These are phyloP conservation scores for Clarkia xantiana DNA, from an alignment of 345 rosid genomes.

Conservation along the genomic window DNA sequence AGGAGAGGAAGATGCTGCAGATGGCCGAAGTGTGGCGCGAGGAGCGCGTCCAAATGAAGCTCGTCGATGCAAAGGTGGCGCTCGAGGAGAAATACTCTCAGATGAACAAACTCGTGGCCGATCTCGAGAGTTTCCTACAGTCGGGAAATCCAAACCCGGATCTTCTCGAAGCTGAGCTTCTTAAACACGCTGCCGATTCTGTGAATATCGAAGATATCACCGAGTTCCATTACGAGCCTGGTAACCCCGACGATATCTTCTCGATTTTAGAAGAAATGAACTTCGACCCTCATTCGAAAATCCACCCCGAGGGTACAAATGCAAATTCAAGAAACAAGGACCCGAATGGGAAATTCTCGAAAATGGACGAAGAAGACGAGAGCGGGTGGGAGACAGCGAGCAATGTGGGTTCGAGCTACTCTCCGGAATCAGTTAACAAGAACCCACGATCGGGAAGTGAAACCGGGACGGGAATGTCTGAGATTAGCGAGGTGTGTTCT, in stretches of 20 bases:
- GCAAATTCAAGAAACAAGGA: conserved; percentile 18
- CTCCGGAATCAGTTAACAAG: conserved; percentile 23
- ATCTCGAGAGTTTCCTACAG: conserved; percentile 37
- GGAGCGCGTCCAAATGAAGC: conserved; percentile 93
- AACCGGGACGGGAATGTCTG: conserved; percentile 37
- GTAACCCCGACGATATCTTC: conserved; percentile 50
- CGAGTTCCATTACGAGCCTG: conserved; percentile 51
- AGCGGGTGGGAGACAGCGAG: conserved; percentile 98
- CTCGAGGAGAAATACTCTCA: conserved; percentile 39
- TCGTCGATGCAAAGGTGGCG: conserved; percentile 66
- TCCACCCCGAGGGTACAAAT: conserved; percentile 41
- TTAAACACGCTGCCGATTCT: conserved; percentile 38
- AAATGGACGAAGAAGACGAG: conserved; percentile 53
- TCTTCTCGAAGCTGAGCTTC: conserved; percentile 29
- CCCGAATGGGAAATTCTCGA: conserved; percentile 3
- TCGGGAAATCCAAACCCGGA: conserved; percentile 27
- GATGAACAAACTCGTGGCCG: conserved; percentile 48
- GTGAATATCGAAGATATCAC: conserved; percentile 33
- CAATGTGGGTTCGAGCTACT: conserved; percentile 59
- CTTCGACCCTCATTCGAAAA: conserved; percentile 27
- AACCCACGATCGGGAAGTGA: conserved; percentile 22
- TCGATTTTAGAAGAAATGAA: conserved; percentile 51
- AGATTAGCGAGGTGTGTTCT: conserved; percentile 49
- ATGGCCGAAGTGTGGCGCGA: conserved; percentile 99
- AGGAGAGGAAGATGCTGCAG: conserved; percentile 85